Evolutionary conservation across 257 asterid species (phyloP).

Genomic region (Schizonepeta tenuifolia): DNA sequence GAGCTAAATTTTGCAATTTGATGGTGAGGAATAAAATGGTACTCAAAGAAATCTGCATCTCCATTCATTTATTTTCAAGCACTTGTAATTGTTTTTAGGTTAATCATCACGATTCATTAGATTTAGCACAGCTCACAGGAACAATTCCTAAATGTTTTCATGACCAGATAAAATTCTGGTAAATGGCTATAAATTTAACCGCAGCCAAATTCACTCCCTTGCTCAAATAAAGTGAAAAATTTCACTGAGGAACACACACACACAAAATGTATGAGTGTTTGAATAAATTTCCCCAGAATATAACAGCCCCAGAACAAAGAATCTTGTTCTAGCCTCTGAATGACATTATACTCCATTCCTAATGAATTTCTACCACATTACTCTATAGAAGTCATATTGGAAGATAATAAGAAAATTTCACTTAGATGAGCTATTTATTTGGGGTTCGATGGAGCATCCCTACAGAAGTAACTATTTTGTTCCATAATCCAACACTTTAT

Average conservation of each 20-base stretch:
- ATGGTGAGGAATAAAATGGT: too few species aligned
- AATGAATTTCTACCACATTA: background rate
- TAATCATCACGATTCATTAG: too few species aligned
- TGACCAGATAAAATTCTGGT: too few species aligned
- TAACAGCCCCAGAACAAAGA: background rate
- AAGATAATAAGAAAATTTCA: background rate
- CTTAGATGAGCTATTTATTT: background rate
- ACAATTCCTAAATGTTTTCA: too few species aligned
- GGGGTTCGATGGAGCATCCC: constrained; percentile 3
- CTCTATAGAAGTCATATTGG: background rate
- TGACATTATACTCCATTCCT: constrained; percentile 16
- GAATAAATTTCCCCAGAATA: background rate
- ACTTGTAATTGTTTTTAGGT: too few species aligned
- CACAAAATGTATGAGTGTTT: background rate
- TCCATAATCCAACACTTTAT: constrained; percentile 10
- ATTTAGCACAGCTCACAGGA: too few species aligned
- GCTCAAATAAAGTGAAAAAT: background rate
- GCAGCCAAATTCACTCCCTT: background rate
- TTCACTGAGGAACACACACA: background rate
- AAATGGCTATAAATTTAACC: background rate
- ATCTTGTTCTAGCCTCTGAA: constrained; percentile 1
- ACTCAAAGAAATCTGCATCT: too few species aligned
- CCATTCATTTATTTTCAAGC: too few species aligned
- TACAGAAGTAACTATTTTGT: constrained; percentile 6
- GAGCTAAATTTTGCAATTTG: too few species aligned